phyloP scores from a whole-genome alignment of 495 filamentous ascomycete genomes.

The Elaphomyces granulatus region DNA sequence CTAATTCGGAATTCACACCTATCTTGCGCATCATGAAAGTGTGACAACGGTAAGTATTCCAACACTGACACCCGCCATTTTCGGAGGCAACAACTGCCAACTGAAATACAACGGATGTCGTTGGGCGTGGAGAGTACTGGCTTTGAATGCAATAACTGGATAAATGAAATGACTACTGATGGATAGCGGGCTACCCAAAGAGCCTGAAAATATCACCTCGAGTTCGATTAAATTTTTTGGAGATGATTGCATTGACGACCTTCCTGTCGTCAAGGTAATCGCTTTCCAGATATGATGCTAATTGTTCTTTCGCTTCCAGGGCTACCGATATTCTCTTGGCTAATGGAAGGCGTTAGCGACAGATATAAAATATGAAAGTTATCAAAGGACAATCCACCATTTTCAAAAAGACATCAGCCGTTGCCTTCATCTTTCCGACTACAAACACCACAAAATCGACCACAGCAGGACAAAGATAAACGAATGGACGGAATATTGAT shows the following conservation, averaged over 20 bases:
- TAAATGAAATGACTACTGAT: no score
- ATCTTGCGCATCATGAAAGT: conserved; percentile 63
- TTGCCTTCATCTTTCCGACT: no score
- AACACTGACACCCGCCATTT: background rate
- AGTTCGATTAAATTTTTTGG: conserved; percentile 60
- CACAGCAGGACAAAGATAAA: no score
- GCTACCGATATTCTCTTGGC: no score
- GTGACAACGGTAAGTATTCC: conserved; percentile 78
- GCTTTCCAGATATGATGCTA: background rate
- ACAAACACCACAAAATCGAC: no score
- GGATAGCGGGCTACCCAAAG: conserved; percentile 49
- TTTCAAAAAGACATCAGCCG: no score
- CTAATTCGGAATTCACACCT: conserved; percentile 60
- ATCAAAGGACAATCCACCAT: no score
- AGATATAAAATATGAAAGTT: no score
- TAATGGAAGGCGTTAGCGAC: no score
- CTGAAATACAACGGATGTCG: conserved; percentile 65
- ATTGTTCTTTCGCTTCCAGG: no score
- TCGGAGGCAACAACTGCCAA: conserved; percentile 37
- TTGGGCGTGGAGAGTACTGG: conserved; percentile 66
- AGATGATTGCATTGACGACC: conserved; percentile 70
- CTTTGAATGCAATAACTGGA: conserved; percentile 65
- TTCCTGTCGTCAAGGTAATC: conserved; percentile 22
- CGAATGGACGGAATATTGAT: no score
- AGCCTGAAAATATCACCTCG: conserved; percentile 56